These are phyloP conservation scores for Pseudogymnoascus sp. DNA, from an alignment of 2,329 filamentous ascomycete genomes.

Conservation along the genomic window DNA sequence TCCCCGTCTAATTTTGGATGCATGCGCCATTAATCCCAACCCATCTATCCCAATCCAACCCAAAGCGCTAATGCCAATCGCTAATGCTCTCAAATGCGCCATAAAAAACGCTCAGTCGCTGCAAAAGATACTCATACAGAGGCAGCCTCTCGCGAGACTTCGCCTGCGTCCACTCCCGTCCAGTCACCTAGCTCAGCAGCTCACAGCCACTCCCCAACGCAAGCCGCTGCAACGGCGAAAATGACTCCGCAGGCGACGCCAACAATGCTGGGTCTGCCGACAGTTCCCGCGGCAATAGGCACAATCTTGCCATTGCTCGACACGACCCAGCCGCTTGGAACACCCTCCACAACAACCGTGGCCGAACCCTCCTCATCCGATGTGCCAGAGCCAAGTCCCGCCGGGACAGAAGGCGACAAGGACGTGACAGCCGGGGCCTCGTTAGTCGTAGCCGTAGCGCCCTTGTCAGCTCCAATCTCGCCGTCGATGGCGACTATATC, in stretches of 20 bases:
- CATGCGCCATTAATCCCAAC: background rate
- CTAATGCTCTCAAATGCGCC: background rate
- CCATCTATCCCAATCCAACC: background rate
- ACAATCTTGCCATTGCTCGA: slow-evolving; percentile 71
- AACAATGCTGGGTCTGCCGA: slow-evolving; percentile 44
- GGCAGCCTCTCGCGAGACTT: background rate
- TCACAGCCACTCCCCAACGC: background rate
- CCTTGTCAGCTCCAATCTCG: slow-evolving; percentile 59
- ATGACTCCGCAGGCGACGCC: background rate
- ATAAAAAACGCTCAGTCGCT: background rate
- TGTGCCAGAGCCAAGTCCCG: slow-evolving; percentile 51
- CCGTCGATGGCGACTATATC: slow-evolving; percentile 80
- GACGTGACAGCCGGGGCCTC: slow-evolving; percentile 56
- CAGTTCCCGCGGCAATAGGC: slow-evolving; percentile 58
- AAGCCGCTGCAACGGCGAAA: background rate
- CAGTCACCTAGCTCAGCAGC: background rate
- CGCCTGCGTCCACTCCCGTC: background rate
- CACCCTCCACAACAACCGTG: slow-evolving; percentile 37
- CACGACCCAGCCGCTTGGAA: slow-evolving; percentile 77
- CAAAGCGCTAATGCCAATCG: slow-evolving; percentile 1
- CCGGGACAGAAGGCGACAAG: slow-evolving; percentile 57
- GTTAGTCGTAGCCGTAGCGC: slow-evolving; percentile 42
- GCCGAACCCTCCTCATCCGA: slow-evolving; percentile 37
- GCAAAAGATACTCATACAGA: background rate
- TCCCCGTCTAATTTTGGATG: background rate